Conservation (phyloP, 306 rosid species). For the Herpetospermum pedunculosum region DNA sequence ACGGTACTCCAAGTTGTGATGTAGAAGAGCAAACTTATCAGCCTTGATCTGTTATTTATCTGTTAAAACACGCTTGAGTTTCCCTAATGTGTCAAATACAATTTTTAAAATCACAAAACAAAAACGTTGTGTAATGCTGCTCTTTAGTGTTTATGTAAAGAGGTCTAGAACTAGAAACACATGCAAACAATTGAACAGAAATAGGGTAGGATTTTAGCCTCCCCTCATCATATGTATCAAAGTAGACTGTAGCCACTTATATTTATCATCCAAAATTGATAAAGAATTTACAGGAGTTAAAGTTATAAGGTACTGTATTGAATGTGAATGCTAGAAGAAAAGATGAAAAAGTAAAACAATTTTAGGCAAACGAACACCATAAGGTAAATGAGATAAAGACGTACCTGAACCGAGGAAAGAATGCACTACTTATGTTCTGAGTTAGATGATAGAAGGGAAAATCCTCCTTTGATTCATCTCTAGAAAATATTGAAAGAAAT, state of each 20-base stretch:
- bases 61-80: not conserved
- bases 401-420: constrained; percentile 79
- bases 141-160: not conserved
- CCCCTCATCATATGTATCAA: not conserved
- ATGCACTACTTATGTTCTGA: constrained; percentile 58
- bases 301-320: not conserved
- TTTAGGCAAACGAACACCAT: not conserved
- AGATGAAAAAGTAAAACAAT: not conserved
- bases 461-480: constrained; percentile 36
- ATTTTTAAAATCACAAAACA: not conserved
- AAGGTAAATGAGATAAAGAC: constrained; percentile 1
- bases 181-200: not conserved
- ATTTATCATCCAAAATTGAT: not conserved
- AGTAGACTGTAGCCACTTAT: not conserved
- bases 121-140: not conserved
- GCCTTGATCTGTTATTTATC: not conserved
- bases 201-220: not conserved
- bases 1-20: not conserved
- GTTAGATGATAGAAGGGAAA: constrained; percentile 36
- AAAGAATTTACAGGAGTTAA: not conserved
- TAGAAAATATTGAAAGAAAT: constrained; percentile 16
- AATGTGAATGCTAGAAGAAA: not conserved
- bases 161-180: not conserved
- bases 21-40: not conserved
- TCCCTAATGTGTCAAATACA: not conserved